phyloP scores from a whole-genome alignment of 495 filamentous ascomycete species.

The Oleoguttula mirabilis region DNA sequence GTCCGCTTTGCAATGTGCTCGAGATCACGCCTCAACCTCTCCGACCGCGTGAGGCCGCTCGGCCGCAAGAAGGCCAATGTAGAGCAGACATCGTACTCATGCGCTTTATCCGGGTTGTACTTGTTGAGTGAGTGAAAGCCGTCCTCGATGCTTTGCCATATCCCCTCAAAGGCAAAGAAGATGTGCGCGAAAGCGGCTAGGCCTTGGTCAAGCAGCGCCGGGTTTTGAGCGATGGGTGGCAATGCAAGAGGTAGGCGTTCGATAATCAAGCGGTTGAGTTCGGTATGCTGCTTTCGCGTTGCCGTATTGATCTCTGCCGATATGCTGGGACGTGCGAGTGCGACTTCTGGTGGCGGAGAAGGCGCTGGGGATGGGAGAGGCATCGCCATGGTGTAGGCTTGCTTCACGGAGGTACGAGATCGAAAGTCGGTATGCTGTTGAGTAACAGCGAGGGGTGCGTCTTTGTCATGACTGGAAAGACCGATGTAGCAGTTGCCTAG shows the following conservation, averaged over 20 bases:
- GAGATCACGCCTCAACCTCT: constrained; percentile 22
- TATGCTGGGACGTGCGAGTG: not conserved
- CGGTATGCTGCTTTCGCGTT: constrained; percentile 32
- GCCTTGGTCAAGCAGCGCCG: constrained; percentile 32
- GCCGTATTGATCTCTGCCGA: constrained; percentile 19
- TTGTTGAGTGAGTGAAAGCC: not conserved
- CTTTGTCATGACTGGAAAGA: no score
- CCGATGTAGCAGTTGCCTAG: no score
- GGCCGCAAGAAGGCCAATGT: constrained; percentile 24
- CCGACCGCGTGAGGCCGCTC: constrained; percentile 19
- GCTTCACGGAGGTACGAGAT: no score
- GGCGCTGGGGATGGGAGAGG: constrained; percentile 5
- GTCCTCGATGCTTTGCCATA: constrained; percentile 20
- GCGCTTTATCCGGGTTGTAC: not conserved
- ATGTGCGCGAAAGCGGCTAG: constrained; percentile 35
- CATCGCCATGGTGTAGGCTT: not conserved
- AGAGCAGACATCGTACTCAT: not conserved
- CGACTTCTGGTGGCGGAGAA: not conserved
- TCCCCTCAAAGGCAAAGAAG: constrained; percentile 35
- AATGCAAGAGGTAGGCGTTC: constrained; percentile 35
- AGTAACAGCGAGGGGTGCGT: no score
- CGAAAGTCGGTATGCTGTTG: no score
- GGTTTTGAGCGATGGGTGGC: constrained; percentile 29
- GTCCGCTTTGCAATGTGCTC: constrained; percentile 9
- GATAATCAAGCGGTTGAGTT: constrained; percentile 38